A percentile compares a stretch with the other conserved stretches of the same genome.
Conservation (phyloP, 768 basidiomycete species). For the Termitomyces sp. region DNA sequence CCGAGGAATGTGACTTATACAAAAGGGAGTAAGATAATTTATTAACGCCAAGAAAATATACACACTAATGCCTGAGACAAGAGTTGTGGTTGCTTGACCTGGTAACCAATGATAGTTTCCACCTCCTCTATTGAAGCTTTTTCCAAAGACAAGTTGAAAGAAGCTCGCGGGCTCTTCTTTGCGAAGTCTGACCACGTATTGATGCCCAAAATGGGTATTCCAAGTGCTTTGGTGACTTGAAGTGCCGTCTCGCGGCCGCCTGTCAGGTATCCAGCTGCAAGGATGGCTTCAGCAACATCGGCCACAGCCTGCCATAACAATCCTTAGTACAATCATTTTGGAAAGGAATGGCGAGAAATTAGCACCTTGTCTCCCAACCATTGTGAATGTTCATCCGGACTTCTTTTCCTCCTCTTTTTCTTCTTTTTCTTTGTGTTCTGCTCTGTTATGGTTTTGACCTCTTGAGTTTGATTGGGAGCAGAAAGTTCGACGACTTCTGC, state of each 20-base stretch:
- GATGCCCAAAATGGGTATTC: constrained; percentile 61
- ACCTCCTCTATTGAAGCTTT: constrained; percentile 53
- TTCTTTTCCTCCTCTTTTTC: constrained; percentile 36
- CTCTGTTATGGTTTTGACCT: neutral
- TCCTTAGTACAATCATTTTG: constrained; percentile 2
- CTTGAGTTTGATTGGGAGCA: neutral
- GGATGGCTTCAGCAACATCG: constrained; percentile 82
- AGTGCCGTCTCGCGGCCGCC: constrained; percentile 70
- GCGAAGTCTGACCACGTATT: constrained; percentile 75
- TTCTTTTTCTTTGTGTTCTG: constrained; percentile 26
- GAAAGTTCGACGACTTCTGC: neutral
- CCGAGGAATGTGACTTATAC: constrained; percentile 66
- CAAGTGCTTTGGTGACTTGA: constrained; percentile 59
- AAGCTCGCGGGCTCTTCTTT: constrained; percentile 42
- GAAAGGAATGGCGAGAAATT: neutral
- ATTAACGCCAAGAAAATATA: no score
- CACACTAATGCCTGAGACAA: constrained; percentile 73
- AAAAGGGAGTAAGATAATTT: no score
- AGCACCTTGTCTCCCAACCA: constrained; percentile 79
- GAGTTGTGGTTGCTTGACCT: constrained; percentile 60
- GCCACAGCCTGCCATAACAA: constrained; percentile 58
- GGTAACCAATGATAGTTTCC: constrained; percentile 62
- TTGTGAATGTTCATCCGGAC: constrained; percentile 32
- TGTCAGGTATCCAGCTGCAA: constrained; percentile 78
- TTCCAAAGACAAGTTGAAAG: constrained; percentile 43